Evolutionary conservation across 139 green algal species (phyloP).

Genomic region (Eudorina sp.): DNA sequence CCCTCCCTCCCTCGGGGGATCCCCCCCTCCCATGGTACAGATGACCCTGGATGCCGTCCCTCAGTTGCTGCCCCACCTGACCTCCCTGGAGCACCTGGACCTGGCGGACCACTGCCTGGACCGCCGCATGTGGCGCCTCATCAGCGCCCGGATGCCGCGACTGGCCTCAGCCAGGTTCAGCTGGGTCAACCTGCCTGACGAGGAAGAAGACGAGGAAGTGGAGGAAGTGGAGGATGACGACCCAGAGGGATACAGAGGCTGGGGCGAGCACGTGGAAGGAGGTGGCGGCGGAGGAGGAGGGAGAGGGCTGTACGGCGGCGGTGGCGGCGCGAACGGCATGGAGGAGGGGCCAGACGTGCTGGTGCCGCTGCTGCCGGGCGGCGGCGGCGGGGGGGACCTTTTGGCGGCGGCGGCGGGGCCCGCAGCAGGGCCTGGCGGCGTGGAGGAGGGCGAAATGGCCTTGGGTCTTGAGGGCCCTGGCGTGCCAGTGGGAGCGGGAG

Average conservation of each 20-base stretch:
- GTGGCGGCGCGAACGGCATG: too few relatives aligned
- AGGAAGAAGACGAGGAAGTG: background rate
- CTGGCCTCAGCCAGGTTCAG: background rate
- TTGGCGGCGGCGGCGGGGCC: too few relatives aligned
- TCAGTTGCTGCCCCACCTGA: conserved; percentile 9
- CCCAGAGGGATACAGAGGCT: background rate
- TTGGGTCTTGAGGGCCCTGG: background rate
- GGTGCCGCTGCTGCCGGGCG: too few relatives aligned
- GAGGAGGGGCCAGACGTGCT: too few relatives aligned
- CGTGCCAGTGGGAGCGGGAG: background rate
- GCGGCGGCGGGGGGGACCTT: too few relatives aligned
- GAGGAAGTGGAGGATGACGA: background rate
- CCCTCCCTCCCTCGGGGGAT: too few relatives aligned
- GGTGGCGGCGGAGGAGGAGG: background rate
- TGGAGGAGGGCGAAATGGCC: too few relatives aligned
- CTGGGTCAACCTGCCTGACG: conserved; percentile 17
- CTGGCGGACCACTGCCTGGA: conserved; percentile 14
- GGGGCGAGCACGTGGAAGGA: too few relatives aligned
- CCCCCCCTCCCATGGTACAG: conserved; percentile 6
- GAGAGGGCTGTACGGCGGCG: too few relatives aligned
- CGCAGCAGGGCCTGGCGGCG: too few relatives aligned
- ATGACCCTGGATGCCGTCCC: conserved; percentile 25
- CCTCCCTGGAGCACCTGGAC: background rate
- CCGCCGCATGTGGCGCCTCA: background rate
- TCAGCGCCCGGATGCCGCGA: background rate